Evolutionary conservation across 2,329 filamentous ascomycete species (phyloP).

Genomic region (Fusarium pilosicola): DNA sequence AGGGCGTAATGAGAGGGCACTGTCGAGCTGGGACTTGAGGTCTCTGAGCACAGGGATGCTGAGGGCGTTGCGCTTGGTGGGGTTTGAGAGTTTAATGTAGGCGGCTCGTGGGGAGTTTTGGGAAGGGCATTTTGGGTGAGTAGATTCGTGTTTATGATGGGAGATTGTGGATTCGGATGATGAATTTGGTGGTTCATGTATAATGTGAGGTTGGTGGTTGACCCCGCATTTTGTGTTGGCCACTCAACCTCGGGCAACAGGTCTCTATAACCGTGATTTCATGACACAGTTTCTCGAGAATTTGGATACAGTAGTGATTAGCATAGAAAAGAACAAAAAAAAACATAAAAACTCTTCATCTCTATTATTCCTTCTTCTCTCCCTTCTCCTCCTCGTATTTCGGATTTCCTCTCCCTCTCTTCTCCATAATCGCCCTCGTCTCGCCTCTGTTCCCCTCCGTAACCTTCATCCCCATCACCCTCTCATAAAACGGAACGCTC

Average conservation of each 20-base stretch:
- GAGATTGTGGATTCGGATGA: neutral
- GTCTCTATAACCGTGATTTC: neutral
- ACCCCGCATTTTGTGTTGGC: neutral
- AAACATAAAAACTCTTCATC: too few relatives aligned
- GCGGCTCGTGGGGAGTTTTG: conserved; percentile 25
- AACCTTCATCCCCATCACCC: conserved; percentile 47
- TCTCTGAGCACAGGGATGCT: conserved; percentile 30
- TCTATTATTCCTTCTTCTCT: neutral
- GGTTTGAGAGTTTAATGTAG: conserved; percentile 37
- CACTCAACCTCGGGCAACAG: neutral
- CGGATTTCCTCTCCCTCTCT: conserved; percentile 38
- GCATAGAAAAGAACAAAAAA: accelerated
- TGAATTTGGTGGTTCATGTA: too few relatives aligned
- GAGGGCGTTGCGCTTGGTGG: conserved; percentile 36
- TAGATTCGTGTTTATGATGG: neutral
- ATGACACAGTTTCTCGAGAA: neutral
- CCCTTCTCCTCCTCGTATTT: conserved; percentile 1
- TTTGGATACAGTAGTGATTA: neutral
- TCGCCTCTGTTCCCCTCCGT: conserved; percentile 31
- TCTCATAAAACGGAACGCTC: conserved; percentile 48
- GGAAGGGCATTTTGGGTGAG: conserved; percentile 8
- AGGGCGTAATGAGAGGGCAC: conserved; percentile 20
- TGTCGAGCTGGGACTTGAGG: conserved; percentile 32
- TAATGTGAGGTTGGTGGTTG: neutral
- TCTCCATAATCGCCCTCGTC: conserved; percentile 40